Evolutionary conservation across 2,329 filamentous ascomycete genomes (phyloP), one percentile per base, ranked within the genome.

Genomic region (Colletotrichum australisinense): DNA sequence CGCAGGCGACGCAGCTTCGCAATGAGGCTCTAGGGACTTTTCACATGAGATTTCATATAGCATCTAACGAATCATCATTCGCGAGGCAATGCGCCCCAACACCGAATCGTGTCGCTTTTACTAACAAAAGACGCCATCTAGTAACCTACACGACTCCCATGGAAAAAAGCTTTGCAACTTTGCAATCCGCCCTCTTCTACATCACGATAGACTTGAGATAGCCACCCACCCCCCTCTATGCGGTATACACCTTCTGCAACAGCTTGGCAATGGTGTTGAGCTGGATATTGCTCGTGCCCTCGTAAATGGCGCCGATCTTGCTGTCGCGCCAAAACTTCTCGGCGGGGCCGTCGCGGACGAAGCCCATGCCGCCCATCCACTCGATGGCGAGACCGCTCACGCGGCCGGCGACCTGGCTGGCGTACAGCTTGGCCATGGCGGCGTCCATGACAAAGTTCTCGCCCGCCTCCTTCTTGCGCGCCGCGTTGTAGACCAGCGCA

Each of bases 311-410:
- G 11, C 97, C 97, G 80, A 99, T 99, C 92, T 98, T 99, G 88
- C 94, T 97, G 83, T 99, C 97, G 59, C 97, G 89, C 89, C 93
- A 99, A 87, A 93, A 98, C 91, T 99, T 99, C 91, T 99, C 97
- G 0, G 97, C 97, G 72, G 98, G 91, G 0, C 97, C 97, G 83
- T 99, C 97, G 57, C 97, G 88, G 19, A 99, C 97, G 79, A 99
- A 99, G 58, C 97, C 97, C 97, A 99, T 98, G 74, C 97, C 97
- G 60, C 97, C 97, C 96, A 98, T 98, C 97, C 97, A 99, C 86
- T 99, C 97, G 32, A 99, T 91, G 0, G 96, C 97, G 62, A 93
- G 89, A 7, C 95, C 92, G 68, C 93, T 93, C 24, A 99, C 96
- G 67, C 91, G 92, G 24, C 94, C 94, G 0, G 97, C 97, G 38